These are phyloP conservation scores for Wickerhamomyces canadensis DNA, from an alignment of 805 yeast genomes.

Conservation along the genomic window DNA sequence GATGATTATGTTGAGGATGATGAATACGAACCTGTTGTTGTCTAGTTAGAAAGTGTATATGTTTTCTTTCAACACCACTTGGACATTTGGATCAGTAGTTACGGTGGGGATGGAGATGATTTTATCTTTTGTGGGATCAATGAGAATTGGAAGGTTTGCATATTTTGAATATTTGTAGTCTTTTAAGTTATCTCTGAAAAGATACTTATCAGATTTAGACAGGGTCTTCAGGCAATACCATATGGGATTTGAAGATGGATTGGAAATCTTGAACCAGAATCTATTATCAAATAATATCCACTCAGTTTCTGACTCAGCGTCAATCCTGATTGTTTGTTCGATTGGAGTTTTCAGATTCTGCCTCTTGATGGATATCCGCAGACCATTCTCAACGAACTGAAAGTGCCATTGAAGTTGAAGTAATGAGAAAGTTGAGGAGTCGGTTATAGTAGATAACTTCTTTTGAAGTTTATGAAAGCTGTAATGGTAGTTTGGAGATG, in stretches of 20 bases:
- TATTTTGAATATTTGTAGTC: constrained; percentile 12
- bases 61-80: constrained; percentile 18
- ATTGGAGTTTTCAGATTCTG: constrained; percentile 15
- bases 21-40: constrained; percentile 22
- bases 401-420: constrained; percentile 20
- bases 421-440: constrained; percentile 14
- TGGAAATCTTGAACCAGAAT: constrained; percentile 29
- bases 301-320: constrained; percentile 20
- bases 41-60: constrained; percentile 17
- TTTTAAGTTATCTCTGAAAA: constrained; percentile 5
- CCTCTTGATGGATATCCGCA: constrained; percentile 11
- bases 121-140: constrained; percentile 1
- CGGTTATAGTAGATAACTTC: constrained; percentile 6
- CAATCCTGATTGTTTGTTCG: constrained; percentile 3
- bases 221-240: constrained; percentile 13
- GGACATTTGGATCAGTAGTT: constrained; percentile 2
- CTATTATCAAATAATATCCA: constrained; percentile 37
- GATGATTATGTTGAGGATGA: constrained; percentile 19
- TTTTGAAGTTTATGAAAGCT: constrained; percentile 16
- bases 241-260: constrained; percentile 3
- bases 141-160: constrained; percentile 16
- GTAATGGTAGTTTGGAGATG: constrained; percentile 20
- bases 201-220: constrained; percentile 8
- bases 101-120: constrained; percentile 14
- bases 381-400: background rate